Evolutionary conservation across 2,329 filamentous ascomycete genomes (phyloP).

Genomic region (Aspergillus brasiliensis): DNA sequence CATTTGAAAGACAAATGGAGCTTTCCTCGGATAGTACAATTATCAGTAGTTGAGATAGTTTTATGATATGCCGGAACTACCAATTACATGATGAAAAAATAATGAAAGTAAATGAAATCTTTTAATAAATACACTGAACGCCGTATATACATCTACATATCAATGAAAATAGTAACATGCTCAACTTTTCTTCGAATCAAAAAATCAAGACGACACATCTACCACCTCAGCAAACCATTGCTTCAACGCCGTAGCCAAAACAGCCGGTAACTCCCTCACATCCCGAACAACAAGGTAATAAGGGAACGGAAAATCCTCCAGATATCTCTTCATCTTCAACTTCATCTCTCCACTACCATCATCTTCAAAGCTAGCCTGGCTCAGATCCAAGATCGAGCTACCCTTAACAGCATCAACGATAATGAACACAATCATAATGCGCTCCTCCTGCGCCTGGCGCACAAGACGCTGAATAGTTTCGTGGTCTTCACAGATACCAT

Average conservation of each 20-base stretch:
- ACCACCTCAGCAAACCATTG: conserved; percentile 89
- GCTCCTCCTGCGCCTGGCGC: conserved; percentile 83
- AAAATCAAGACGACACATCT: conserved; percentile 40
- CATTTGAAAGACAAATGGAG: too few relatives aligned
- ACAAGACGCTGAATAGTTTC: conserved; percentile 79
- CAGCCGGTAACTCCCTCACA: conserved; percentile 84
- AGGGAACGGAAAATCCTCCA: conserved; percentile 94
- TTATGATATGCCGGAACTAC: too few relatives aligned
- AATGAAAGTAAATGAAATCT: too few relatives aligned
- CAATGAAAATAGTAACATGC: not conserved
- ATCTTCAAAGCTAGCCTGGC: conserved; percentile 78
- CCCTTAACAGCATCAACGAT: conserved; percentile 73
- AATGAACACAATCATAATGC: conserved; percentile 98
- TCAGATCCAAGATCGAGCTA: conserved; percentile 75
- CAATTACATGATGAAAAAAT: too few relatives aligned
- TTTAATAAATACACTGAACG: too few relatives aligned
- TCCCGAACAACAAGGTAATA: conserved; percentile 96
- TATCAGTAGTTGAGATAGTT: too few relatives aligned
- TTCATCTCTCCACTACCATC: conserved; percentile 62
- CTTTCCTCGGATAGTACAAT: too few relatives aligned
- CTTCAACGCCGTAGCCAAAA: conserved; percentile 82
- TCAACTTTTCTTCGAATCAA: not conserved
- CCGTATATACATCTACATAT: too few relatives aligned
- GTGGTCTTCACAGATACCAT: conserved; percentile 90
- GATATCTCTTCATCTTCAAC: conserved; percentile 83